Evolutionary conservation across 164 flowering plant species (phyloP).

Genomic region (Kingdonia uniflora): DNA sequence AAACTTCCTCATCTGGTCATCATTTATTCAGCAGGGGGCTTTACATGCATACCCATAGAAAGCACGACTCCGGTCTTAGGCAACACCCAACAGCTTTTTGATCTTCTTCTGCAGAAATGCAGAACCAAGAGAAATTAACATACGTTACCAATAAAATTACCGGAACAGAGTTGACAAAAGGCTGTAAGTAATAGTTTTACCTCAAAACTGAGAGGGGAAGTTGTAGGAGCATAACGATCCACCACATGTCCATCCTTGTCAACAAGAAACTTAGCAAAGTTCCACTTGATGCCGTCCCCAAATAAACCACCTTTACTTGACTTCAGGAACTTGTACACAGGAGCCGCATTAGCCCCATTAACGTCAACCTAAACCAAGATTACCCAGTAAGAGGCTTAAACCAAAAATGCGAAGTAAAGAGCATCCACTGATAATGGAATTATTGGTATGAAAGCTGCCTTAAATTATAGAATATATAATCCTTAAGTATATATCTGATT

Average conservation of each 20-base stretch:
- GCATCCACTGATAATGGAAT: no score
- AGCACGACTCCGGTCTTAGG: no score
- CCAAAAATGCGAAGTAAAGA: no score
- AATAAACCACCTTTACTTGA: constrained; percentile 56
- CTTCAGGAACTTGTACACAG: constrained; percentile 61
- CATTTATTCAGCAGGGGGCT: no score
- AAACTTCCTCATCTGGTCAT: no score
- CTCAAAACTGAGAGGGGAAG: constrained; percentile 79
- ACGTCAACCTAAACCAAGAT: constrained; percentile 48
- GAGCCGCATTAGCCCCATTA: constrained; percentile 54
- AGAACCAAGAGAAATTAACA: not conserved
- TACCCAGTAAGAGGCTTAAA: no score
- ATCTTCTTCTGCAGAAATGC: constrained; percentile 32
- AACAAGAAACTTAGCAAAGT: constrained; percentile 68
- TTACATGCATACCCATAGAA: no score
- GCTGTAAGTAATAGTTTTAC: constrained; percentile 18
- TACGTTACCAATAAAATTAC: not conserved
- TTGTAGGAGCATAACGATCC: constrained; percentile 77
- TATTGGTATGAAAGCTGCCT: no score
- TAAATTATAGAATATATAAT: no score
- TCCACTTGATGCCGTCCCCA: constrained; percentile 68
- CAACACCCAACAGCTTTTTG: constrained; percentile 31
- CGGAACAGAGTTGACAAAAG: not conserved
- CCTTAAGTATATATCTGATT: no score
- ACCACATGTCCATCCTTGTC: constrained; percentile 59